A percentile compares a stretch with the other conserved stretches of the same genome.
phyloP scores from a whole-genome alignment of 2,329 filamentous ascomycete species.

The Epichloe amarillans region DNA sequence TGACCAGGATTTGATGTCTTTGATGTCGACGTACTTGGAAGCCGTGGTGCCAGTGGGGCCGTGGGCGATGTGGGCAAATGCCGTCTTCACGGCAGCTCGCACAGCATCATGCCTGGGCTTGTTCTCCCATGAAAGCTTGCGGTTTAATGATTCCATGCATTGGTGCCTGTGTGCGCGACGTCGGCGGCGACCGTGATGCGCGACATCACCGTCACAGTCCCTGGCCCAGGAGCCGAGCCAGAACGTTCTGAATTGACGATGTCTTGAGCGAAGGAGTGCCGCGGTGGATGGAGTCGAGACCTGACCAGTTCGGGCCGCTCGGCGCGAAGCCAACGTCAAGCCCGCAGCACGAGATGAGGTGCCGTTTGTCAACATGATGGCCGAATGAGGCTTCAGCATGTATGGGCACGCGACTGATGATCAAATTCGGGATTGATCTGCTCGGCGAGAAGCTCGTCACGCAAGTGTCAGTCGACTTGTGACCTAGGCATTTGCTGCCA shows the following conservation, averaged over 20 bases:
- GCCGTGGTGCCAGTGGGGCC: constrained; percentile 20
- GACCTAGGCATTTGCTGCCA: background rate
- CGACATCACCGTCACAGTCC: constrained; percentile 26
- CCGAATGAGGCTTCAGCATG: background rate
- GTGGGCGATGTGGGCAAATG: constrained; percentile 22
- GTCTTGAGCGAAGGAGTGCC: constrained; percentile 1
- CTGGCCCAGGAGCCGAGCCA: constrained; percentile 35
- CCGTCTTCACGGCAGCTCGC: constrained; percentile 25
- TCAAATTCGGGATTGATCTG: background rate
- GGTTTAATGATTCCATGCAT: constrained; percentile 30
- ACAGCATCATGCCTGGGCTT: constrained; percentile 20
- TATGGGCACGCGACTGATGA: background rate
- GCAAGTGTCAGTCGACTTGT: background rate
- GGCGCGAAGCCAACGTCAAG: background rate
- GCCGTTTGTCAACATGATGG: constrained; percentile 1
- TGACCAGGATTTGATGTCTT: constrained; percentile 22
- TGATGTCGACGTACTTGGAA: constrained; percentile 22
- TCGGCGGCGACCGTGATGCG: constrained; percentile 31
- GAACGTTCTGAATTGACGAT: constrained; percentile 26
- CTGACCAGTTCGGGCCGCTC: background rate
- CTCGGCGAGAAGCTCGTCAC: background rate
- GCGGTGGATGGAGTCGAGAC: background rate
- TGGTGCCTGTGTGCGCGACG: constrained; percentile 30
- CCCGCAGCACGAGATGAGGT: background rate
- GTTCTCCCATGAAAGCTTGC: constrained; percentile 33